Base-by-base conservation (phyloP, 2,329 filamentous ascomycete genomes). In the Xylaria sp. region DNA sequence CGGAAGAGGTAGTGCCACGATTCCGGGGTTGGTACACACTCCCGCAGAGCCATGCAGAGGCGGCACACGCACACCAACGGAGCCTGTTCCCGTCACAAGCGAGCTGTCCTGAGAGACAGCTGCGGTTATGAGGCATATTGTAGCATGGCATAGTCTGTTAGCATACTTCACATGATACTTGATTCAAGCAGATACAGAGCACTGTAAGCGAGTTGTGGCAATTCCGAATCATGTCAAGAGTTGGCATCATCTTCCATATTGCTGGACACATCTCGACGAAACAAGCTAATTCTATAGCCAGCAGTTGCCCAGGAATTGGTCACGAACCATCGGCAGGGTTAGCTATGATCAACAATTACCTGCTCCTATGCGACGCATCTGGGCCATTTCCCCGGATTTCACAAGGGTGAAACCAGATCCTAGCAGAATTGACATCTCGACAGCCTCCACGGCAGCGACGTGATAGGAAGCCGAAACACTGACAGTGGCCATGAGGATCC, bases 371-470 rank as follows among this genome's bases (percentile, higher is more conserved):
- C 28, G 25, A 56, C 28, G 60, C 31, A 1, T 49, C 62, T 57
- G 18, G 51, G 31, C 60, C 68, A 66, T 68, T 71, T 69, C 70
- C 70, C 70, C 70, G 60, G 70, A 72, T 72, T 72, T 59, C 62
- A 31, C 66, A 64, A 52, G 66, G 66, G 49, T 68, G 46, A 18
- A 48, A 58, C 36, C 57, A 51, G 31, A 56, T 65, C 67, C 54
- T 69, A 52, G 60, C 60, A 61, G 20, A 60, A 43, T 56, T 46
- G 20, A 7, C 56, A 43, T 25, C 18, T 62, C 28, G 20, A 64
- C 36, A 62, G 48, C 39, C 10, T 49, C 51, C 55, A 46, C 69
- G 69, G 66, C 65, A 69, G 41, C 66, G 62, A 69, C 18, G 49
- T 66, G 66, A 48, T 63, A 48, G 23, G 51, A 25, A 63, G 57